phyloP scores from a whole-genome alignment of 768 basidiomycete genomes.

The Collybia sp. region DNA sequence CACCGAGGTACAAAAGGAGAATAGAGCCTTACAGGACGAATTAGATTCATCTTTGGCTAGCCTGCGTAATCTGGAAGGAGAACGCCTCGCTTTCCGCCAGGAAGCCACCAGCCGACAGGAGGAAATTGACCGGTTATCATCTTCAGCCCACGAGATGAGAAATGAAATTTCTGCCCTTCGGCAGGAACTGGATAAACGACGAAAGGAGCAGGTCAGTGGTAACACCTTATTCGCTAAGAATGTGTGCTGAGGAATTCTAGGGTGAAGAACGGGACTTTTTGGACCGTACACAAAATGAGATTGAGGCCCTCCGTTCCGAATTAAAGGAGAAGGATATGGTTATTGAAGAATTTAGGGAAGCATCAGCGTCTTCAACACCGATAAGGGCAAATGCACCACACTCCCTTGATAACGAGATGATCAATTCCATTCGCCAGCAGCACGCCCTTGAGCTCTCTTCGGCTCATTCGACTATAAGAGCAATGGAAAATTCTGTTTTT shows the following conservation, averaged over 20 bases:
- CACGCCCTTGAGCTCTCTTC: conserved; percentile 77
- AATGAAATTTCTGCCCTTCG: conserved; percentile 51
- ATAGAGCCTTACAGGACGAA: conserved; percentile 57
- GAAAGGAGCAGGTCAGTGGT: conserved; percentile 29
- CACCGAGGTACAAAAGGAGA: conserved; percentile 58
- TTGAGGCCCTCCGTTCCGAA: conserved; percentile 65
- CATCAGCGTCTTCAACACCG: conserved; percentile 28
- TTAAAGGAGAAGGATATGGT: conserved; percentile 62
- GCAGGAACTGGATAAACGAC: conserved; percentile 45
- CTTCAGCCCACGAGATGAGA: conserved; percentile 37
- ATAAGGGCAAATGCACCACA: conserved; percentile 32
- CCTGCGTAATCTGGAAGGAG: conserved; percentile 56
- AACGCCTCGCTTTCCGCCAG: conserved; percentile 57
- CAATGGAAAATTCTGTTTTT: conserved; percentile 68
- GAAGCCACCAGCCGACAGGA: conserved; percentile 49
- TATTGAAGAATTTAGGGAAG: conserved; percentile 50
- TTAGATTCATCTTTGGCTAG: conserved; percentile 49
- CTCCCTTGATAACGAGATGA: conserved; percentile 71
- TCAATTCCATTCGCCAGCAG: conserved; percentile 66
- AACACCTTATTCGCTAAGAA: background rate
- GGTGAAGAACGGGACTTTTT: conserved; percentile 65
- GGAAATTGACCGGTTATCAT: conserved; percentile 51
- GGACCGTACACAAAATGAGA: conserved; percentile 59
- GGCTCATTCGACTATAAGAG: conserved; percentile 75
- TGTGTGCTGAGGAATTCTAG: conserved; percentile 17